Conservation (phyloP, 139 green algal species). For the Dunaliella primolecta region DNA sequence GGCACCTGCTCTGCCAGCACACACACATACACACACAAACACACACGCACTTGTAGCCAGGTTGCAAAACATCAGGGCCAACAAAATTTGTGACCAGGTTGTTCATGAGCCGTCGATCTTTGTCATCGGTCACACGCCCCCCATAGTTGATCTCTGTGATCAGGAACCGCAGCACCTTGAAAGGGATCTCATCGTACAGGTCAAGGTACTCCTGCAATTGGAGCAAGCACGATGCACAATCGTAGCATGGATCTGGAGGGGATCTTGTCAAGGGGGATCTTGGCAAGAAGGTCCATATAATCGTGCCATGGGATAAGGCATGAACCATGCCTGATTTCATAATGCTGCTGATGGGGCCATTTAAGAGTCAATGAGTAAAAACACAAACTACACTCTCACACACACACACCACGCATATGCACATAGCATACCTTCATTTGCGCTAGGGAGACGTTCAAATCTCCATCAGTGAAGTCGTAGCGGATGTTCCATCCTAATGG, state of each 20-base stretch:
- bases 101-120: slow-evolving; percentile 74
- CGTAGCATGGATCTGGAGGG: no score
- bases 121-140: slow-evolving; percentile 74
- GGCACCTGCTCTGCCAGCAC: no score
- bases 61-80: slow-evolving; percentile 34
- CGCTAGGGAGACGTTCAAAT: slow-evolving; percentile 63
- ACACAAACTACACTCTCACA: background rate
- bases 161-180: slow-evolving; percentile 64
- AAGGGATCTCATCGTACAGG: slow-evolving; percentile 47
- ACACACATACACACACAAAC: no score
- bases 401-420: background rate
- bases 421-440: slow-evolving; percentile 61
- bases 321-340: background rate
- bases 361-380: no score
- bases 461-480: slow-evolving; percentile 78
- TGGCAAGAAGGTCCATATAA: no score
- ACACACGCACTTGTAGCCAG: slow-evolving; percentile 26
- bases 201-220: slow-evolving; percentile 74
- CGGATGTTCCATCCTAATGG: slow-evolving; percentile 81
- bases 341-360: no score
- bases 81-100: slow-evolving; percentile 67
- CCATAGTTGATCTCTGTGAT: slow-evolving; percentile 82
- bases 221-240: no score
- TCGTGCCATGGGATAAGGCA: background rate
- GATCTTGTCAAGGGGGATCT: no score